Percentiles rank a stretch among this genome's conserved stretches.
phyloP scores from a whole-genome alignment of 108 stramenopile species.

The Schizochytrium sp. region DNA sequence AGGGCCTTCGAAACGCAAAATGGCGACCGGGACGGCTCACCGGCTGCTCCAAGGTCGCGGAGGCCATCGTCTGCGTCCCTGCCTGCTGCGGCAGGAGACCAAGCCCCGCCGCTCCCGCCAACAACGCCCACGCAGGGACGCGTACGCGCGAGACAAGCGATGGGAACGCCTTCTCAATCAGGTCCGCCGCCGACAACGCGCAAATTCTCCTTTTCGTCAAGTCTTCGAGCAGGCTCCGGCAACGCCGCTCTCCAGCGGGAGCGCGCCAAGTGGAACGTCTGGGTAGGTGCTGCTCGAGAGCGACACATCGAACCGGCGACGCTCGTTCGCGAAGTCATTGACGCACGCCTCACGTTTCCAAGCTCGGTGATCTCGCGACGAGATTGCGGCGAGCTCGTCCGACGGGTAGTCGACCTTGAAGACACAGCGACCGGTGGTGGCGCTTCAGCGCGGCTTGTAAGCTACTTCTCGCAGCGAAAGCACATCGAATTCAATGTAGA shows the following conservation, averaged over 20 bases:
- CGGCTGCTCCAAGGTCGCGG: too few species aligned
- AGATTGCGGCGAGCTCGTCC: neutral
- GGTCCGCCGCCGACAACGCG: neutral
- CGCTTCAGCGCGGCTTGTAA: neutral
- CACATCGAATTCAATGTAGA: neutral
- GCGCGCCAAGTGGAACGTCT: slow-evolving; percentile 3
- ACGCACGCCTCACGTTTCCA: neutral
- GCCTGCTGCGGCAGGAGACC: too few species aligned
- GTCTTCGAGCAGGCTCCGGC: neutral
- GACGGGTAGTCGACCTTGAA: neutral
- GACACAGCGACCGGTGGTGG: neutral
- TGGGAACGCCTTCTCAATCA: too few species aligned
- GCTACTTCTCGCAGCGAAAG: neutral
- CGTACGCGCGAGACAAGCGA: too few species aligned
- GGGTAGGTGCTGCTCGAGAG: neutral
- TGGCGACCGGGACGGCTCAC: too few species aligned
- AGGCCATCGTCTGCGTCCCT: too few species aligned
- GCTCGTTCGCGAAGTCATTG: neutral
- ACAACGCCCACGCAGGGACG: too few species aligned
- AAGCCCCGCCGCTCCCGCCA: too few species aligned
- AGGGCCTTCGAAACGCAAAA: too few species aligned
- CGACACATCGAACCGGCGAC: neutral
- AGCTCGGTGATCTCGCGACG: slow-evolving; percentile 4
- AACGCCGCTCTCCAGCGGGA: neutral
- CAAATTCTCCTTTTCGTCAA: neutral